Percentiles rank a stretch among this genome's conserved stretches.
These are phyloP conservation scores for Aspergillus nanangensis DNA, from an alignment of 495 filamentous ascomycete genomes.

Conservation along the genomic window DNA sequence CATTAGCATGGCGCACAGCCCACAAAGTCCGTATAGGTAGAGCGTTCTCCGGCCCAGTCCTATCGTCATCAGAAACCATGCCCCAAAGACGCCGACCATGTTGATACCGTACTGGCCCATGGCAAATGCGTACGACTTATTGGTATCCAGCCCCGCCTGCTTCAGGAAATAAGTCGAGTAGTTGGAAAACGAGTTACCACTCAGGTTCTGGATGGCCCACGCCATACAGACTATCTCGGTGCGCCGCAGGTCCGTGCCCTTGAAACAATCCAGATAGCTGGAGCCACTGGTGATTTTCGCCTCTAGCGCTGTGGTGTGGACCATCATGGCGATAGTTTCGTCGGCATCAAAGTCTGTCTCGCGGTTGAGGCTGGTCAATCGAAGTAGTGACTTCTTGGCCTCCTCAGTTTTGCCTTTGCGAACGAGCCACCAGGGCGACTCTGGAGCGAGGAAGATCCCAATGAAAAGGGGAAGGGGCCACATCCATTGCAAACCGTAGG, in stretches of 20 bases:
- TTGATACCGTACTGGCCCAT: slow-evolving; percentile 74
- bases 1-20: slow-evolving; percentile 61
- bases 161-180: slow-evolving; percentile 78
- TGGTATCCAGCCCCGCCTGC: slow-evolving; percentile 59
- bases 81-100: slow-evolving; percentile 65
- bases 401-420: slow-evolving; percentile 62
- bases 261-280: slow-evolving; percentile 72
- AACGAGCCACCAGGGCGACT: slow-evolving; percentile 81
- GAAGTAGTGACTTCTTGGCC: slow-evolving; percentile 62
- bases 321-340: slow-evolving; percentile 82
- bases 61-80: slow-evolving; percentile 68
- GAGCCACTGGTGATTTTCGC: slow-evolving; percentile 63
- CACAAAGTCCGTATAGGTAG: slow-evolving; percentile 64
- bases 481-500: slow-evolving; percentile 80
- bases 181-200: slow-evolving; percentile 74
- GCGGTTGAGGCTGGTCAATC: slow-evolving; percentile 53
- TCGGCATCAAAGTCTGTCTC: slow-evolving; percentile 65
- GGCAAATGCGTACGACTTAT: slow-evolving; percentile 63
- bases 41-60: slow-evolving; percentile 68
- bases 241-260: slow-evolving; percentile 65
- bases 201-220: slow-evolving; percentile 81
- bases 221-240: slow-evolving; percentile 77
- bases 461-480: slow-evolving; percentile 74
- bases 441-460: slow-evolving; percentile 67
- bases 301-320: slow-evolving; percentile 73